A percentile compares a stretch with the other conserved stretches of the same genome.
phyloP scores from a whole-genome alignment of 176 grass and related monocot genomes.

The Dactylis glomerata region DNA sequence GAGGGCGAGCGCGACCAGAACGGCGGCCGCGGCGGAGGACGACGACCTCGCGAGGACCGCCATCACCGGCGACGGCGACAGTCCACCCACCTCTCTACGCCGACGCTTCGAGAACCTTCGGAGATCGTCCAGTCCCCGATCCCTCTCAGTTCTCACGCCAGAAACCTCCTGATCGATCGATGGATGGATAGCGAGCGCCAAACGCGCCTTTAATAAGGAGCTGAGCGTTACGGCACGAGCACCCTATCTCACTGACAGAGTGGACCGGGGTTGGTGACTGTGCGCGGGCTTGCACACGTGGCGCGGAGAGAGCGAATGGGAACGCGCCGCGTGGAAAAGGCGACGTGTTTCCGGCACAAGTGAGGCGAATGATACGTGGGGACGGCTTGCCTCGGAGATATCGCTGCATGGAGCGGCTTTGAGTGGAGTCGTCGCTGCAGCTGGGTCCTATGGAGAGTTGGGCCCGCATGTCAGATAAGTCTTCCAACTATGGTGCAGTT shows the following conservation, averaged over 20 bases:
- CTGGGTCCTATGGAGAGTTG: background rate
- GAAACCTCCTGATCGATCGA: background rate
- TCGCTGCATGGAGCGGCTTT: background rate
- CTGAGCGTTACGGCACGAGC: background rate
- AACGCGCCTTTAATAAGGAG: conserved; percentile 25
- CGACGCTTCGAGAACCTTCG: conserved; percentile 21
- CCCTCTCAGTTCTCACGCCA: background rate
- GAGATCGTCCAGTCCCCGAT: too few relatives aligned
- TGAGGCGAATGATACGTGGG: background rate
- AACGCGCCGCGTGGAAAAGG: conserved; percentile 5
- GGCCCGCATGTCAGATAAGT: background rate
- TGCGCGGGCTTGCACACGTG: background rate
- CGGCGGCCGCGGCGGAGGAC: conserved; percentile 18
- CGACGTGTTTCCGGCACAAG: conserved; percentile 24
- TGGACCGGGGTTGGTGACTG: background rate
- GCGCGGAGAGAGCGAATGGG: background rate
- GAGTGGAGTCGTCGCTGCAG: background rate
- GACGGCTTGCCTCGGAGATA: background rate
- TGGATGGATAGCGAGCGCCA: conserved; percentile 14
- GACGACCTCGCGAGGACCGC: conserved; percentile 19
- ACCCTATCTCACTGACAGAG: background rate
- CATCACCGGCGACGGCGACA: conserved; percentile 22
- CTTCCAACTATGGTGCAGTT: too few relatives aligned
- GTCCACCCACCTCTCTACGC: background rate
- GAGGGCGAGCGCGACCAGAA: conserved; percentile 37